Conservation (phyloP, 257 asterid species). For the Schizonepeta tenuifolia region DNA sequence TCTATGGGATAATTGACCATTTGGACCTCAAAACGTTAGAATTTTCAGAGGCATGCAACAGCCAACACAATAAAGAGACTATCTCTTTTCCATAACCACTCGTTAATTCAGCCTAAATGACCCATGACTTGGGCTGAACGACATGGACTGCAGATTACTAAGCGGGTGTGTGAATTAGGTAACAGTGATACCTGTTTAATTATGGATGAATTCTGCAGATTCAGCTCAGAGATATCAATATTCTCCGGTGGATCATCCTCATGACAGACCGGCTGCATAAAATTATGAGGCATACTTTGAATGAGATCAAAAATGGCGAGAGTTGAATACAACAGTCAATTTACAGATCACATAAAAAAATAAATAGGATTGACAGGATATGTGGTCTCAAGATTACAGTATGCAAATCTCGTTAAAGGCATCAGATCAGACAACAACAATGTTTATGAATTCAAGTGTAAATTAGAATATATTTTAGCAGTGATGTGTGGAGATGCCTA, state of each 20-base stretch:
- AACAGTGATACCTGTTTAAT: constrained; percentile 44
- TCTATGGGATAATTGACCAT: not conserved
- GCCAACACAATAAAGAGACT: not conserved
- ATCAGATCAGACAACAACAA: not conserved
- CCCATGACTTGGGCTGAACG: not conserved
- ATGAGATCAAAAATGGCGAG: too few species aligned
- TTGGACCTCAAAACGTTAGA: too few species aligned
- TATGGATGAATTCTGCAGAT: constrained; percentile 41
- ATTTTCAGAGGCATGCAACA: not conserved
- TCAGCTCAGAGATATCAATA: constrained; percentile 64
- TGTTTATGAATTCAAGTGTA: not conserved
- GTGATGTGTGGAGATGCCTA: not conserved
- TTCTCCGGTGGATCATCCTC: constrained; percentile 56
- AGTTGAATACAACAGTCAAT: not conserved
- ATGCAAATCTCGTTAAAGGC: not conserved
- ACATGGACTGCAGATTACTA: not conserved
- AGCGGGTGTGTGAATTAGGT: not conserved
- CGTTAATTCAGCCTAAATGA: not conserved
- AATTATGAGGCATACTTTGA: not conserved
- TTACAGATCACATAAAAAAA: not conserved
- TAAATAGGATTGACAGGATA: not conserved
- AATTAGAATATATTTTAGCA: not conserved
- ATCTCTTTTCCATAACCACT: not conserved
- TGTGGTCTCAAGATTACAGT: not conserved
- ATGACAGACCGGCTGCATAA: constrained; percentile 52